These are phyloP conservation scores for Chaetomium sp. DNA, from an alignment of 2,329 filamentous ascomycete species.

Conservation along the genomic window DNA sequence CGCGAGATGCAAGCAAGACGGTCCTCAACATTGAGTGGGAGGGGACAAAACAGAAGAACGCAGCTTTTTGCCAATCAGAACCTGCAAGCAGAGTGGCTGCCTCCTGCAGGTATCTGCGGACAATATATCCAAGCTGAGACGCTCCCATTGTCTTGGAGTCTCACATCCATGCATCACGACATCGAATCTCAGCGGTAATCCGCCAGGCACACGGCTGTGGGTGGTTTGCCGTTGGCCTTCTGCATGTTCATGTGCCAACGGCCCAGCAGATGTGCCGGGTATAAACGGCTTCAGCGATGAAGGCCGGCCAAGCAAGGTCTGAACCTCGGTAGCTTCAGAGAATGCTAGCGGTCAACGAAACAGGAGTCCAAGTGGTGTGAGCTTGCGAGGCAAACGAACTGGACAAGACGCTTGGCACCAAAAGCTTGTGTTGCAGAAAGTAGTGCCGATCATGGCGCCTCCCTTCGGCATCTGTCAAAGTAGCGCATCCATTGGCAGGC, in stretches of 20 bases:
- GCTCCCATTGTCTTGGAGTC: background rate
- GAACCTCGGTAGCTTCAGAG: background rate
- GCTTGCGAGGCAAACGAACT: background rate
- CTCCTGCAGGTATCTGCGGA: background rate
- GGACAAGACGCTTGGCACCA: background rate
- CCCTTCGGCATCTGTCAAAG: background rate
- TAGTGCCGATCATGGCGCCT: background rate
- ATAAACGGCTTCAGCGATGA: background rate
- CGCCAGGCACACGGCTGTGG: background rate
- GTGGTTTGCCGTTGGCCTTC: background rate
- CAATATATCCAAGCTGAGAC: background rate
- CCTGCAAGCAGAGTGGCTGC: background rate
- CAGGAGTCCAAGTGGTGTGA: background rate
- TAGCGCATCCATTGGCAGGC: slow-evolving; percentile 1
- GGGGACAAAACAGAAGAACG: background rate
- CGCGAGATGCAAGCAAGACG: background rate
- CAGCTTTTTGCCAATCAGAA: background rate
- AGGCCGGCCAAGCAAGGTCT: background rate
- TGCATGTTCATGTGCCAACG: background rate
- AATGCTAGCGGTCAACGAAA: background rate
- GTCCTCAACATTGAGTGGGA: background rate
- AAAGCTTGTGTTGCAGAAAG: background rate
- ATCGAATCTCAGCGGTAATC: background rate
- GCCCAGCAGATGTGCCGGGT: background rate
- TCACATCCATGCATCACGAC: background rate